phyloP scores from a whole-genome alignment of 129 eudicot genomes.

The Erigeron canadensis region DNA sequence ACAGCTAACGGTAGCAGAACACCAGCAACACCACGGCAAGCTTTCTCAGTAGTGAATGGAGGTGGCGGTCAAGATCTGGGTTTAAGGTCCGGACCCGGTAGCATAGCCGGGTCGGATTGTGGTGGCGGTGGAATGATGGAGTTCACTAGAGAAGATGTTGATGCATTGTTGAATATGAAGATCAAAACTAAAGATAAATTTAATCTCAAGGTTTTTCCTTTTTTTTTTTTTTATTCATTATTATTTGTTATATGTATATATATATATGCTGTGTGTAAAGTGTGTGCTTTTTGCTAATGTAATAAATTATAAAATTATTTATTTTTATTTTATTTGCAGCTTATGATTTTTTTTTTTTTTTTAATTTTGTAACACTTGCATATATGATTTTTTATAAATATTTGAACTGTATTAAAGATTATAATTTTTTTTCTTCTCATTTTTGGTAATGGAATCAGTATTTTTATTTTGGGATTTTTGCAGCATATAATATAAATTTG shows the following conservation, averaged over 20 bases:
- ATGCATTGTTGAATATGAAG: conserved; percentile 77
- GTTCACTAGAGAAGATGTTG: conserved; percentile 76
- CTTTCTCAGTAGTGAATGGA: conserved; percentile 66
- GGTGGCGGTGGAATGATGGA: conserved; percentile 48
- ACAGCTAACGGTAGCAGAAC: conserved; percentile 50
- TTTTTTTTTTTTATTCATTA: neutral
- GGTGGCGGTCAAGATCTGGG: conserved; percentile 59
- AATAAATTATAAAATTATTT: neutral
- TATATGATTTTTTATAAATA: too few relatives aligned
- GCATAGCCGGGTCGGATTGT: conserved; percentile 62
- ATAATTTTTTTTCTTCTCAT: too few relatives aligned
- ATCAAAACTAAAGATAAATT: conserved; percentile 75
- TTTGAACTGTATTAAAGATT: too few relatives aligned
- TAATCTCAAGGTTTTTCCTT: conserved; percentile 42
- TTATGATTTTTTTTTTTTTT: too few relatives aligned
- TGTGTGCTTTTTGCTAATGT: neutral
- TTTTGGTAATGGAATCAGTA: too few relatives aligned
- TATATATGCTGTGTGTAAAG: neutral
- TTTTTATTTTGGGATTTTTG: too few relatives aligned
- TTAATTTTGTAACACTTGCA: too few relatives aligned
- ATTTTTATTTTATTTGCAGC: too few relatives aligned
- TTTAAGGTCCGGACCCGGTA: conserved; percentile 54
- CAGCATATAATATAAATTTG: too few relatives aligned
- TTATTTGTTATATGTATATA: neutral
- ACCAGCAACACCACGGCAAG: conserved; percentile 47